Evolutionary conservation across 2,329 filamentous ascomycete genomes (phyloP).

Genomic region (Epicoccum nigrum): DNA sequence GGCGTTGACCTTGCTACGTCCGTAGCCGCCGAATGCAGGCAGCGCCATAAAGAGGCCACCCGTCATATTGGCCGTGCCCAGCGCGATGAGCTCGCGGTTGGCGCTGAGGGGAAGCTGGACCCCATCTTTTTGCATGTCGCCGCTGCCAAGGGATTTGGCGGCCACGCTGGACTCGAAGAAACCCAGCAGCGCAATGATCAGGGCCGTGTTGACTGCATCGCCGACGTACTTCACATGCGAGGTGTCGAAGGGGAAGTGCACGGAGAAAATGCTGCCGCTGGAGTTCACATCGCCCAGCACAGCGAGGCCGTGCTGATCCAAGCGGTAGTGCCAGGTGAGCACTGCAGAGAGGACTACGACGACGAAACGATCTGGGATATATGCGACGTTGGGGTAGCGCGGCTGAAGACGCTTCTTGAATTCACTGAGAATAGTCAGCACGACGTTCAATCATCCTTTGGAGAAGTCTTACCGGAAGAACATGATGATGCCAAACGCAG

Average conservation of each 20-base stretch:
- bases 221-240: slow-evolving; percentile 81
- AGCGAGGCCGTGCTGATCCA: slow-evolving; percentile 80
- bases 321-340: slow-evolving; percentile 75
- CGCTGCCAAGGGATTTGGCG: slow-evolving; percentile 76
- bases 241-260: slow-evolving; percentile 83
- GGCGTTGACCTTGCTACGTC: slow-evolving; percentile 92
- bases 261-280: slow-evolving; percentile 73
- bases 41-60: slow-evolving; percentile 91
- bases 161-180: slow-evolving; percentile 98
- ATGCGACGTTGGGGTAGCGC: slow-evolving; percentile 79
- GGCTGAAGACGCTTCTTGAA: slow-evolving; percentile 82
- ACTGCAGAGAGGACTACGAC: slow-evolving; percentile 86
- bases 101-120: slow-evolving; percentile 85
- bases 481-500: slow-evolving; percentile 88
- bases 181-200: slow-evolving; percentile 92
- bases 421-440: slow-evolving; percentile 55
- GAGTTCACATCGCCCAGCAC: slow-evolving; percentile 83
- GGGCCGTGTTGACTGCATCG: slow-evolving; percentile 86
- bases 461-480: slow-evolving; percentile 58
- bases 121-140: slow-evolving; percentile 61
- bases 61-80: slow-evolving; percentile 89
- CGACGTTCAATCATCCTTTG: background rate
- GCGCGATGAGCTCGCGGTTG: slow-evolving; percentile 89
- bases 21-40: slow-evolving; percentile 94
- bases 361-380: slow-evolving; percentile 87